phyloP scores from a whole-genome alignment of 306 rosid genomes.

The Pyrus bretschneideri region DNA sequence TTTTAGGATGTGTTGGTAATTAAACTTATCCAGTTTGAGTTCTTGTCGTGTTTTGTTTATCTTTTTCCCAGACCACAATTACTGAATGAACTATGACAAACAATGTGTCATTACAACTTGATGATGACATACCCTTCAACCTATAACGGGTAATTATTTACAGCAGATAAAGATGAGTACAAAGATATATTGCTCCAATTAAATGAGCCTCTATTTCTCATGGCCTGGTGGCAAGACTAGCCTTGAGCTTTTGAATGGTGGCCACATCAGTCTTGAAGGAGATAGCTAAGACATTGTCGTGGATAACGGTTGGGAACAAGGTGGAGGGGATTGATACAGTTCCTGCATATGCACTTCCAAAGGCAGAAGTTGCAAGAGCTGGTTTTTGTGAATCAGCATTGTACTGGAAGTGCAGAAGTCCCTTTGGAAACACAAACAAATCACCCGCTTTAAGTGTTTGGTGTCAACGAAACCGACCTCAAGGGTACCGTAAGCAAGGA shows the following conservation, averaged over 20 bases:
- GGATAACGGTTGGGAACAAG: conserved; percentile 27
- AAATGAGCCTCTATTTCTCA: neutral
- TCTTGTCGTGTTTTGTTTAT: too few species aligned
- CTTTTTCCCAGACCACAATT: too few species aligned
- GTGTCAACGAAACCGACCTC: conserved; percentile 1
- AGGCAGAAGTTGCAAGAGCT: conserved; percentile 31
- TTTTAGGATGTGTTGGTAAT: too few species aligned
- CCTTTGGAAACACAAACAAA: neutral
- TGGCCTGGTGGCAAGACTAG: conserved; percentile 29
- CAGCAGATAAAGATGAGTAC: neutral
- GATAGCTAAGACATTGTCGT: conserved; percentile 36
- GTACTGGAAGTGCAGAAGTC: conserved; percentile 13
- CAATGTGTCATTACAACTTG: neutral
- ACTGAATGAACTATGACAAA: neutral
- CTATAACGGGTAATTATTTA: neutral
- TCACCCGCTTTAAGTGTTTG: neutral
- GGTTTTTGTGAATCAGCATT: conserved; percentile 9
- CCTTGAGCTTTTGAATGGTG: conserved; percentile 36
- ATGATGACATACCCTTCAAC: neutral
- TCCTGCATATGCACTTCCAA: conserved; percentile 46
- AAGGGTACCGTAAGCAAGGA: neutral
- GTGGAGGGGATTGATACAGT: conserved; percentile 31
- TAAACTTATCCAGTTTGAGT: too few species aligned
- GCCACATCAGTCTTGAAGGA: conserved; percentile 26
- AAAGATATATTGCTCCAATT: neutral